Evolutionary conservation across 2,329 filamentous ascomycete species (phyloP), one percentile per base, ranked within the genome.

Genomic region (Sporothrix globosa): DNA sequence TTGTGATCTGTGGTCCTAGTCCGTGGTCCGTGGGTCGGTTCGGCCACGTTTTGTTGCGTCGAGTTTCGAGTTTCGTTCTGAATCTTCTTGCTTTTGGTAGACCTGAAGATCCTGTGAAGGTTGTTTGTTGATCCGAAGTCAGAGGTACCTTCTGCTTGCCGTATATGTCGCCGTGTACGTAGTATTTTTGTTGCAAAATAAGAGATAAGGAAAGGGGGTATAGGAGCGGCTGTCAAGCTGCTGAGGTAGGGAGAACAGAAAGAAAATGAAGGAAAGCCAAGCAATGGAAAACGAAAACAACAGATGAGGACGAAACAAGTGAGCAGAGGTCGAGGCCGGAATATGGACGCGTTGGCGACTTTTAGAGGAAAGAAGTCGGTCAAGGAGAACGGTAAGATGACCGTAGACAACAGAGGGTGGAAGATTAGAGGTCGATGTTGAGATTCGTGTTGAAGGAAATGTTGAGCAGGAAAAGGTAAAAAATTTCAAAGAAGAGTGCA

Each of bases 401-500:
- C 24, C 6, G n/a, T 41, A 48, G 30, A 46, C 44, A 39, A 67
- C 5, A 56, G 39, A 24, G 19, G 34, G 4, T 17, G 50, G 17
- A 46, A 30, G 24, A 46, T 19, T 5, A 9, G 34, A 61, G 34
- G n/a, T 44, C 34, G n/a, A 41, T 21, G 56, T 24, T 30, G 34
- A 60, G 56, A 34, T 39, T 44, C 41, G 58, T 54, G 58, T 21
- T 17, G 46, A 44, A 34, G 53, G 53, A 44, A 14, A 14, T 3
- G 41, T 11, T 14, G 41, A 44, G 41, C 27, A 30, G 41, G 1
- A 17, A 13, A 44, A 44, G 11, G 41, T 44, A 19, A n/a, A 44
- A 67, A 69, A 24, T 53, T 67, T 63, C 60, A 68, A 68, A 66
- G 53, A 44, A 30, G 21, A 44, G 34, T 19, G 44, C 30, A 67